A percentile compares a stretch with the other conserved stretches of the same genome.
Evolutionary conservation across 805 yeast genomes (phyloP).

Genomic region (Kazachstania kunashirensis): DNA sequence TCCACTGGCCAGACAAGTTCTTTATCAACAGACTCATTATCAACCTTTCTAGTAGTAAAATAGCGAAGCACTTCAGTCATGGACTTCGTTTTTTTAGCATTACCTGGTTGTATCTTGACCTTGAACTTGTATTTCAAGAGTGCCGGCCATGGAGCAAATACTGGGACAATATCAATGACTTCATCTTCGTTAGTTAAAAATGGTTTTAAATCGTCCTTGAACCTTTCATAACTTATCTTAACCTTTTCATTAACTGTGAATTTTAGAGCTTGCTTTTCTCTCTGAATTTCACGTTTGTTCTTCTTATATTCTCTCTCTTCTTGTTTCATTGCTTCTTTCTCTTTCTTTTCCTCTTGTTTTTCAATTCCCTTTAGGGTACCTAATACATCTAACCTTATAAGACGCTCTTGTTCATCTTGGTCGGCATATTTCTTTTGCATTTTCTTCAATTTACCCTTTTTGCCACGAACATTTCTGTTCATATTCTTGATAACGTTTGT

Average conservation of each 20-base stretch:
- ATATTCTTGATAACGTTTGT: constrained; percentile 20
- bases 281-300: constrained; percentile 31
- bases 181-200: constrained; percentile 35
- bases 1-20: constrained; percentile 65
- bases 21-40: constrained; percentile 34
- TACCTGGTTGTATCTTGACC: constrained; percentile 69
- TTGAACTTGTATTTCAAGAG: constrained; percentile 67
- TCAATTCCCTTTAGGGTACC: constrained; percentile 66
- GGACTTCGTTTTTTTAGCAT: constrained; percentile 81
- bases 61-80: constrained; percentile 55
- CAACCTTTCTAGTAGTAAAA: constrained; percentile 44
- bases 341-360: constrained; percentile 30
- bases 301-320: constrained; percentile 29
- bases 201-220: constrained; percentile 31
- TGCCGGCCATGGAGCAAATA: constrained; percentile 90
- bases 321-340: constrained; percentile 29
- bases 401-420: constrained; percentile 85
- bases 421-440: constrained; percentile 75
- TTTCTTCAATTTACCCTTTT: constrained; percentile 73
- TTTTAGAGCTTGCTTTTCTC: constrained; percentile 29
- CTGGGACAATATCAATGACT: constrained; percentile 60
- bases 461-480: constrained; percentile 59
- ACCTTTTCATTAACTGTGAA: constrained; percentile 33
- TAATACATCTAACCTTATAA: constrained; percentile 62
- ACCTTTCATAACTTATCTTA: constrained; percentile 37